Conservation (phyloP, 1,284 basidiomycete species). For the Tremellales sp. region DNA sequence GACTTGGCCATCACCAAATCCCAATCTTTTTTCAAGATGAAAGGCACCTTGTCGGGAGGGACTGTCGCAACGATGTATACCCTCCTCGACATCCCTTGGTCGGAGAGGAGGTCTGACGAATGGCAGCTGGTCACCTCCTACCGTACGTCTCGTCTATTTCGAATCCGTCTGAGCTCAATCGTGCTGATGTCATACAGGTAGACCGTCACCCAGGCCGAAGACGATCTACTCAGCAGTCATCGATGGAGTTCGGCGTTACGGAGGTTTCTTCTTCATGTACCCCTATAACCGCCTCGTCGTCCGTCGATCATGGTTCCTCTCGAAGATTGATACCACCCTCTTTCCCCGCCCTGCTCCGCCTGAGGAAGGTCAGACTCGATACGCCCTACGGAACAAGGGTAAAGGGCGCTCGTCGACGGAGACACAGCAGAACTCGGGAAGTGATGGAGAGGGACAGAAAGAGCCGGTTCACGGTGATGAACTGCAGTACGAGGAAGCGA, state of each 20-base stretch:
- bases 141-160: background rate
- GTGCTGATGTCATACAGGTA: background rate
- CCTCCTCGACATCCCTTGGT: constrained; percentile 51
- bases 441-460: background rate
- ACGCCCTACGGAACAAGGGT: background rate
- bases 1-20: constrained; percentile 49
- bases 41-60: constrained; percentile 64
- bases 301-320: constrained; percentile 72
- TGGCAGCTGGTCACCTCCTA: constrained; percentile 22
- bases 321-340: constrained; percentile 20
- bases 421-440: background rate
- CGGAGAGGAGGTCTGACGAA: constrained; percentile 44
- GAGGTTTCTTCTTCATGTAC: constrained; percentile 62
- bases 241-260: constrained; percentile 55
- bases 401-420: too few species aligned
- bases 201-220: background rate
- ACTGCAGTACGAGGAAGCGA: constrained; percentile 72
- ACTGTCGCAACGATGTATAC: constrained; percentile 59
- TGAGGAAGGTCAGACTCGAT: background rate
- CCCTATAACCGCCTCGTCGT: constrained; percentile 63
- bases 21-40: constrained; percentile 54
- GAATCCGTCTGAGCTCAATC: background rate
- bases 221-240: constrained; percentile 33
- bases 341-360: constrained; percentile 1
- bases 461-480: constrained; percentile 56